Evolutionary conservation across 805 yeast genomes (phyloP), one percentile per base, ranked within the genome.

Genomic region (Candida ascalaphidarum): DNA sequence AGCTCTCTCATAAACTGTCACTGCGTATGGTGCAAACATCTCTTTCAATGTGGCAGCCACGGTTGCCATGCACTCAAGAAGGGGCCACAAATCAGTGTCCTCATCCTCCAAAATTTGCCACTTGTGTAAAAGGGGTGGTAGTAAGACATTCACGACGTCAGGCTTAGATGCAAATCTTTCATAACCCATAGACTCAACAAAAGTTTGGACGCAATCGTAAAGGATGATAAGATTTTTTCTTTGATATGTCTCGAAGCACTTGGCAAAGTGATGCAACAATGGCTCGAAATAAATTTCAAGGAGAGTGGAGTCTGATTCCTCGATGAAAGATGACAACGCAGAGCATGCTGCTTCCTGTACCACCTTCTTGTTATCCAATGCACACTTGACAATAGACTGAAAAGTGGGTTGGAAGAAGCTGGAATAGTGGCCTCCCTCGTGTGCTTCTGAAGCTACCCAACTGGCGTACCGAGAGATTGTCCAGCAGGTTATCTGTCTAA

Each of bases 311-410:
- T 82, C 85, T 14, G 92, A 69, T 33, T 68, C 72, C 44, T 88
- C 96, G 22, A 88, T 76, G 36, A 88, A 81, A 31, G 77, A 77
- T 1, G 95, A 80, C 24, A 89, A 68, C 8, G 96, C 82, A 21
- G 86, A 74, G 41, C 95, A 84, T 2, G 95, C 96, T 32, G 95
- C 81, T 45, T 86, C 89, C 57, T 92, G 98, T n/a, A 89, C 98
- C 32, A 81, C 81, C 49, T 88, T 86, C 59, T 84, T 85, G 28
- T 63, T 67, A 51, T 92, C 97, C 40, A 85, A 59, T 14, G 83
- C 75, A 54, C 92, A 81, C 27, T 52, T 59, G 48, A 92, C 68
- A 26, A 92, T 68, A 2, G 92, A 72, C 42, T 81, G 77, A 34
- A 92, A 67, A 0, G 92, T 84, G 4, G 92, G 92, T 32, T 70